Evolutionary conservation across 106 monocot species (phyloP).

Genomic region (Acorus calamus): DNA sequence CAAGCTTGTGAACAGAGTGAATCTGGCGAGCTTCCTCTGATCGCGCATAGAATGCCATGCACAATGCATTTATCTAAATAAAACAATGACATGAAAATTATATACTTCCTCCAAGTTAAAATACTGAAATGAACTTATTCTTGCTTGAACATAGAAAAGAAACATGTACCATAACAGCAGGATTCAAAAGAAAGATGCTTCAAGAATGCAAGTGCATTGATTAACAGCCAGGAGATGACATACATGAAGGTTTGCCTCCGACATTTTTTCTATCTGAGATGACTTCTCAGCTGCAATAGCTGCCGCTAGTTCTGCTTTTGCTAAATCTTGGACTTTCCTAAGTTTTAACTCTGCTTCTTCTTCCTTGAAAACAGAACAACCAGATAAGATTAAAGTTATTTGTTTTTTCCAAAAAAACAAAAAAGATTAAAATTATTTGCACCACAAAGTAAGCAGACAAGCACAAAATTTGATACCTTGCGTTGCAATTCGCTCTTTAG

Average conservation of each 20-base stretch:
- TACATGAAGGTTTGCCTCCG: conserved; percentile 94
- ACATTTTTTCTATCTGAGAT: conserved; percentile 82
- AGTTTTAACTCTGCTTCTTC: conserved; percentile 48
- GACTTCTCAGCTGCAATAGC: conserved; percentile 81
- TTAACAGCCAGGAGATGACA: not conserved
- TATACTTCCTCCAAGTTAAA: too few relatives aligned
- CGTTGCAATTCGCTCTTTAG: conserved; percentile 61
- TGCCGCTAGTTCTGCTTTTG: conserved; percentile 77
- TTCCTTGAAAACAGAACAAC: conserved; percentile 31
- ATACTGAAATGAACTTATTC: too few relatives aligned
- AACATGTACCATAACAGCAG: too few relatives aligned
- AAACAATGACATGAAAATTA: conserved; percentile 3
- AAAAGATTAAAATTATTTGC: not conserved
- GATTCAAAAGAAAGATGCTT: not conserved
- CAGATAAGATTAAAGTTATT: not conserved
- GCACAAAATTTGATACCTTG: conserved; percentile 38
- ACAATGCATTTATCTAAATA: conserved; percentile 73
- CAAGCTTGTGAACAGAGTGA: conserved; percentile 90
- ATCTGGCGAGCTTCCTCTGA: conserved; percentile 92
- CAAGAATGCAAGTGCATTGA: not conserved
- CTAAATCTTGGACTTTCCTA: conserved; percentile 53
- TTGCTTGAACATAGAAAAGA: too few relatives aligned
- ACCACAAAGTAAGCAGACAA: not conserved
- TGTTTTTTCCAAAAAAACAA: too few relatives aligned
- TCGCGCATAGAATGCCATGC: conserved; percentile 98